Base-by-base conservation (phyloP, 1,139 yeast genomes). In the Pneumocystis jirovecii region DNA sequence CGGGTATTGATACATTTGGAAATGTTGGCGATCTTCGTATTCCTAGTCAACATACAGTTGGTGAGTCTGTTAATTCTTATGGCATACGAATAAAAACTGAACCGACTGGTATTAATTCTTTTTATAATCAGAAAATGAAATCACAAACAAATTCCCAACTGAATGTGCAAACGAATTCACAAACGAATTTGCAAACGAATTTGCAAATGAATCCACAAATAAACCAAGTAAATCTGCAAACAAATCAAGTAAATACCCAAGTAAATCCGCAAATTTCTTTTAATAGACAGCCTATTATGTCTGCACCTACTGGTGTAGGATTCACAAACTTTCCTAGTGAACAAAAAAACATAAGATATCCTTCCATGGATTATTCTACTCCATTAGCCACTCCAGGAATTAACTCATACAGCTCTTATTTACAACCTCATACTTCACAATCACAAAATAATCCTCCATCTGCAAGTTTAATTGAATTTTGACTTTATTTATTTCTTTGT, bases 1-100 rank as follows among this genome's bases (percentile, higher is more conserved):
- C 66, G n/a, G 97, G 97, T 34, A 79, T 90, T 66, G 98, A 93
- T 76, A 91, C 97, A 0, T 93, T 89, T 75, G 98, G 98, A 76
- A 93, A 93, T 75, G 86, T 89, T 5, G 98, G 98, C 65, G 87
- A 86, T 19, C 77, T 85, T 39, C 85, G 97, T 77, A 83, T 93
- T 67, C 96, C 97, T 15, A 95, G 96, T 65, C 97, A 93, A 73
- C 95, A 88, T 74, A 91, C 97, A 0, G 84, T 95, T 8, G 85
- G 86, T 21, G 85, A 83, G 29, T 90, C 89, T 73, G 82, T 91
- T 72, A 89, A 88, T 75, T 87, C 96, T 19, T 85, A 86, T 70
- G 96, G 96, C 70, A 63, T 65, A 15, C 65, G 65, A 5, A 63
- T 64, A 25, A 61, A 63, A 39, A 39, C 62, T n/a, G 68, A 67